Evolutionary conservation across 345 rosid genomes (phyloP), one percentile per base, ranked within the genome.

Genomic region (Lenwebbia sp.): DNA sequence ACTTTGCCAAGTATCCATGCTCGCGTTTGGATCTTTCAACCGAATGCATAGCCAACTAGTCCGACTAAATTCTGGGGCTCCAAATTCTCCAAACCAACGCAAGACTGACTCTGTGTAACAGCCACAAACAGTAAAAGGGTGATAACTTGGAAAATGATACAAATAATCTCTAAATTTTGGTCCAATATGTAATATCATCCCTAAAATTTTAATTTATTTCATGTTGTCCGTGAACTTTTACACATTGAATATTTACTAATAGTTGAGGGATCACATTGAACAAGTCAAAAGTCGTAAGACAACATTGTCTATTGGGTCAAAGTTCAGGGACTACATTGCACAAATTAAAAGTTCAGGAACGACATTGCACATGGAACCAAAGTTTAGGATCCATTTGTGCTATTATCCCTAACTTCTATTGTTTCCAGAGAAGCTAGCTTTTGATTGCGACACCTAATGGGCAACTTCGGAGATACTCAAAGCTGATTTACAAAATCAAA

Each of bases 161-260:
- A 28, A 53, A 17, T 15, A 0, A 7, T 62, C 7, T 15, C 6
- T 62, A 0, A 28, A 62, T 0, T 62, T 28, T 62, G 13, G 17
- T 28, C 2, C 5, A 62, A 62, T 4, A 6, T 62, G 3, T 1
- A 13, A 13, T 62, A 7, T 28, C 10, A 14, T 62, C 9, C 4
- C 10, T 14, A 3, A 60, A 28, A 7, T 30, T 30, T 62, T 30
- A 3, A 7, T 30, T 62, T 62, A 5, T 62, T 30, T 5, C 15
- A 30, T 15, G 6, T 30, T 22, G 8, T 60, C 17, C 9, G 0
- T 13, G 4, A 0, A n/a, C 1, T 60, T 62, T 14, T 60, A 60
- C 14, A 28, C 33, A 30, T 15, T 4, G 3, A 62, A 15, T 0
- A 4, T 30, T 62, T 62, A 62, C 12, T 0, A 15, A 30, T 30